Evolutionary conservation across 169 alveolate genomes (phyloP).

Genomic region (Theileria orientalis): DNA sequence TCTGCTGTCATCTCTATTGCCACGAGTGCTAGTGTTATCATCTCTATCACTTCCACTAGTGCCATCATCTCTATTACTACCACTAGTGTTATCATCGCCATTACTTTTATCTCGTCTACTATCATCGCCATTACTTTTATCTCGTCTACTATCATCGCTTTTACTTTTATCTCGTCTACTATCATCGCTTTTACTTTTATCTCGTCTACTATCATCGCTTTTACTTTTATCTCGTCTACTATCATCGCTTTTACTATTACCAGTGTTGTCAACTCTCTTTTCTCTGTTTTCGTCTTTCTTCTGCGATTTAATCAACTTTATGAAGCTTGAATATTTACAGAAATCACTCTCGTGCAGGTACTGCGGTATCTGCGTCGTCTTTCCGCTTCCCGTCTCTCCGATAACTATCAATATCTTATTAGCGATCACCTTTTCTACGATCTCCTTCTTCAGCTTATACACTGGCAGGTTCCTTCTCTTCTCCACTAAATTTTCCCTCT

Average conservation of each 20-base stretch:
- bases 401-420: constrained; percentile 93
- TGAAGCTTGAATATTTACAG: constrained; percentile 22
- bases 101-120: too few relatives aligned
- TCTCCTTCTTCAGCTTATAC: constrained; percentile 85
- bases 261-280: constrained; percentile 83
- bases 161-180: too few relatives aligned
- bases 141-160: too few relatives aligned
- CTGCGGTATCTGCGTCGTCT: constrained; percentile 96
- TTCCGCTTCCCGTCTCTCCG: constrained; percentile 99
- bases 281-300: constrained; percentile 91
- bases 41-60: not conserved
- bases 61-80: not conserved
- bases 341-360: constrained; percentile 93
- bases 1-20: not conserved
- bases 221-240: constrained; percentile 84
- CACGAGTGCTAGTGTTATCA: not conserved
- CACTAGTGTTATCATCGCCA: constrained; percentile 93
- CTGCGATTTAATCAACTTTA: not conserved
- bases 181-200: too few relatives aligned
- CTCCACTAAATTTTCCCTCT: constrained; percentile 83
- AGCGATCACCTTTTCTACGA: constrained; percentile 87
- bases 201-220: constrained; percentile 87
- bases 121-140: too few relatives aligned
- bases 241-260: constrained; percentile 53
- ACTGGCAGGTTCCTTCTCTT: constrained; percentile 96